Conservation (phyloP, 176 grass and related monocot species). For the Ensete ventricosum region DNA sequence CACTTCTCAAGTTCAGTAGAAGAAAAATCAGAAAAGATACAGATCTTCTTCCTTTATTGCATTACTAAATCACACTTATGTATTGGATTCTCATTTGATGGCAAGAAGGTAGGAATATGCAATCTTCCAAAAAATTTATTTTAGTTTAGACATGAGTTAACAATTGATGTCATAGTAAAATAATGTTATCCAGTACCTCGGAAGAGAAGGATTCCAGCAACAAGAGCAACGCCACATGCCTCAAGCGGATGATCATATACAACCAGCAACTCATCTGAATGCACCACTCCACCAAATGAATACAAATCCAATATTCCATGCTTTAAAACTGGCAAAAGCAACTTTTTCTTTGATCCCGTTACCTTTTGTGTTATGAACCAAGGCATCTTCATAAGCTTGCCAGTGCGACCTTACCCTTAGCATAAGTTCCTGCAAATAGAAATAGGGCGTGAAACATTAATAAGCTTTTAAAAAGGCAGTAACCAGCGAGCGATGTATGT, state of each 20-base stretch:
- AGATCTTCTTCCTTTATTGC: background rate
- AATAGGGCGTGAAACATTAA: background rate
- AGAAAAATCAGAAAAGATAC: no score
- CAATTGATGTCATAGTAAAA: background rate
- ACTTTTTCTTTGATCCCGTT: background rate
- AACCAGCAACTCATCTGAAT: conserved; percentile 47
- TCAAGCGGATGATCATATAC: conserved; percentile 55
- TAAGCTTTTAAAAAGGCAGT: background rate
- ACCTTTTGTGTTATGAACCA: conserved; percentile 62
- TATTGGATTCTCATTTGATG: background rate
- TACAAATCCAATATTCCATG: background rate
- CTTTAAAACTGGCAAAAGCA: background rate
- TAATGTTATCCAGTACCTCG: conserved; percentile 38
- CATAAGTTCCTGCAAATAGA: conserved; percentile 36
- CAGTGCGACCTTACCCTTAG: conserved; percentile 45
- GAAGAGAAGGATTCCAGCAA: conserved; percentile 52
- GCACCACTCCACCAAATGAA: background rate
- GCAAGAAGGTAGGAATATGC: background rate
- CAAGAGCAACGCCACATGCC: conserved; percentile 55
- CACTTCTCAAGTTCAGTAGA: no score
- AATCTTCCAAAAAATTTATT: background rate
- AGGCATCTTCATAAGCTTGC: conserved; percentile 52
- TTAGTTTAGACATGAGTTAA: background rate
- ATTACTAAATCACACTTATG: background rate
- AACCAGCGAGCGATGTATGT: background rate